A percentile compares a stretch with the other conserved stretches of the same genome.
Conservation (phyloP, 1,284 basidiomycete genomes). For the Mycosarcoma mackinlayi region DNA sequence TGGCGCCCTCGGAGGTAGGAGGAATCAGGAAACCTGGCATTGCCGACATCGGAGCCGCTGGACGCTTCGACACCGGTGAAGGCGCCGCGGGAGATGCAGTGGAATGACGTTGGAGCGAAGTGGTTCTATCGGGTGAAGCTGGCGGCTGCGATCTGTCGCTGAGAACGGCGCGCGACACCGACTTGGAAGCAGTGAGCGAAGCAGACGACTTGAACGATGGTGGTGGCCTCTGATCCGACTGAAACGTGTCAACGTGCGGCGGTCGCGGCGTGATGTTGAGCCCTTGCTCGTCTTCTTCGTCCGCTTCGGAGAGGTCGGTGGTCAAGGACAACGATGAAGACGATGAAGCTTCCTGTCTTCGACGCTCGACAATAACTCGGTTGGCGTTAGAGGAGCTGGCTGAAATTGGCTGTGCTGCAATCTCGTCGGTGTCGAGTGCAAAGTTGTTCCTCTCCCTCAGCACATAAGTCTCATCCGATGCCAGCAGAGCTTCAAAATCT, state of each 20-base stretch:
- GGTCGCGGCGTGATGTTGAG: slow-evolving; percentile 26
- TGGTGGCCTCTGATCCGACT: slow-evolving; percentile 9
- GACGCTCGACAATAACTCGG: slow-evolving; percentile 38
- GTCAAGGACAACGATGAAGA: slow-evolving; percentile 13
- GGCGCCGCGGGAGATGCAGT: slow-evolving; percentile 6
- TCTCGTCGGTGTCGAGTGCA: slow-evolving; percentile 22
- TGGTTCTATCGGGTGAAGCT: slow-evolving; percentile 40
- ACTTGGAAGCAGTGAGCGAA: slow-evolving; percentile 1
- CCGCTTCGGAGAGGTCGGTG: slow-evolving; percentile 14
- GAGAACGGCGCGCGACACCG: neutral
- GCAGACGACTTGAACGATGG: slow-evolving; percentile 7
- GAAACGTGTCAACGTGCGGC: slow-evolving; percentile 13
- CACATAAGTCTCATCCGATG: slow-evolving; percentile 52
- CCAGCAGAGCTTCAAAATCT: slow-evolving; percentile 51
- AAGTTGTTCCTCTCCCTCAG: slow-evolving; percentile 38
- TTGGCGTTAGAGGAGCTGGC: slow-evolving; percentile 10
- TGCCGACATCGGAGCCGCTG: slow-evolving; percentile 14
- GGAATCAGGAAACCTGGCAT: slow-evolving; percentile 19
- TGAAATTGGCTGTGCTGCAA: neutral
- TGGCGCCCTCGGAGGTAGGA: neutral
- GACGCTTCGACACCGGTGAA: slow-evolving; percentile 3
- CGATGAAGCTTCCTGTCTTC: slow-evolving; percentile 15
- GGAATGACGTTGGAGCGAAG: slow-evolving; percentile 27
- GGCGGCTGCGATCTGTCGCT: slow-evolving; percentile 11
- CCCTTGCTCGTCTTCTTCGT: slow-evolving; percentile 14